phyloP scores from a whole-genome alignment of 2,329 filamentous ascomycete genomes.

The Hymenoscyphus albidus region DNA sequence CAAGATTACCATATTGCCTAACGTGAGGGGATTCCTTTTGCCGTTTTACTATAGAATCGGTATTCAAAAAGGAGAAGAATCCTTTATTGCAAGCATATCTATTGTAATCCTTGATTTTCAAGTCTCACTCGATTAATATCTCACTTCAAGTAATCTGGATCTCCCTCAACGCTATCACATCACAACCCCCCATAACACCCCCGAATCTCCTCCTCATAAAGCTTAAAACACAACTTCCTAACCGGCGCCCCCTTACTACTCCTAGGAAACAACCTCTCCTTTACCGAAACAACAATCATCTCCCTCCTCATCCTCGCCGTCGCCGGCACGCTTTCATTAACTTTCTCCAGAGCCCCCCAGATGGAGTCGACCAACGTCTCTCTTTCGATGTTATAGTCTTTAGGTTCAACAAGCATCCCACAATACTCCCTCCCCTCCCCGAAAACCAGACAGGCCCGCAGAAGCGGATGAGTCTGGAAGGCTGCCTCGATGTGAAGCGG shows the following conservation, averaged over 20 bases:
- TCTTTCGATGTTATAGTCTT: not conserved
- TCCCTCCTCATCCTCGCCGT: conserved; percentile 18
- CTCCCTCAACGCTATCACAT: not conserved
- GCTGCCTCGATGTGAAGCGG: conserved; percentile 39
- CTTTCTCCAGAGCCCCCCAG: conserved; percentile 21
- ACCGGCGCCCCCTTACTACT: conserved; percentile 17
- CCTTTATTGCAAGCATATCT: too few relatives aligned
- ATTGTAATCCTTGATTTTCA: too few relatives aligned
- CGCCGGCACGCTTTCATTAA: conserved; percentile 19
- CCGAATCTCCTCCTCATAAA: conserved; percentile 15
- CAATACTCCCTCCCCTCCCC: conserved; percentile 32
- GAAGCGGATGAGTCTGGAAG: conserved; percentile 34
- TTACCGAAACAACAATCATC: conserved; percentile 17
- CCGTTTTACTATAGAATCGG: too few relatives aligned
- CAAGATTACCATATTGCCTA: too few relatives aligned
- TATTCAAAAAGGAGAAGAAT: too few relatives aligned
- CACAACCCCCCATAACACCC: not conserved
- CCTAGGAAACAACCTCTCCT: conserved; percentile 17
- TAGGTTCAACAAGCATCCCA: conserved; percentile 21
- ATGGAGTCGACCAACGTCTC: conserved; percentile 15
- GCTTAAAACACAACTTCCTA: conserved; percentile 7
- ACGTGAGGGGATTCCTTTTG: too few relatives aligned
- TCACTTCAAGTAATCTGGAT: not conserved
- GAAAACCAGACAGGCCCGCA: conserved; percentile 36
- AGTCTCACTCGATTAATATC: too few relatives aligned